Evolutionary conservation across 2,329 filamentous ascomycete genomes (phyloP).

Genomic region (Teratosphaeria viscida): DNA sequence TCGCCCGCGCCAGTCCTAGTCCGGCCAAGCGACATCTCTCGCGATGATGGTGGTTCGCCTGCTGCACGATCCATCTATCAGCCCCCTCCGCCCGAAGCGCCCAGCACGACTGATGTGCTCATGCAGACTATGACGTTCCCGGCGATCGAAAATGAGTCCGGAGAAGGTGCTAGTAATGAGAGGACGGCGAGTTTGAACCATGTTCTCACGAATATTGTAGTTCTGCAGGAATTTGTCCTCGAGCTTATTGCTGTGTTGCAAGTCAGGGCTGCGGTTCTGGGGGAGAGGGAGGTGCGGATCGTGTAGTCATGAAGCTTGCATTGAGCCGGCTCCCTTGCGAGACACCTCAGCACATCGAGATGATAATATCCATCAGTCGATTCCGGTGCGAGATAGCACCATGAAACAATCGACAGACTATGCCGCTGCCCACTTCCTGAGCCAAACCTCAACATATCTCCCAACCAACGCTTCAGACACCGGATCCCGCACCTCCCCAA

Average conservation of each 20-base stretch:
- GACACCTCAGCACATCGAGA: background rate
- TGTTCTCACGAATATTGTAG: conserved; percentile 40
- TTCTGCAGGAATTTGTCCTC: conserved; percentile 41
- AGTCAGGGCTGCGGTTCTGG: conserved; percentile 37
- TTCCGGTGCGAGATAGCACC: background rate
- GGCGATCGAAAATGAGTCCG: background rate
- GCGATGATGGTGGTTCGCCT: background rate
- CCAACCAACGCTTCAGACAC: conserved; percentile 12
- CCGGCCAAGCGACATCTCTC: conserved; percentile 1
- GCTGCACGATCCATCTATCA: conserved; percentile 17
- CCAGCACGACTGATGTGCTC: conserved; percentile 24
- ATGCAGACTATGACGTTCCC: conserved; percentile 22
- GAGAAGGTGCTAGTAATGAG: conserved; percentile 8
- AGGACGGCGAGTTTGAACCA: conserved; percentile 36
- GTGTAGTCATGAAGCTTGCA: background rate
- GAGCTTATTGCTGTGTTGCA: conserved; percentile 40
- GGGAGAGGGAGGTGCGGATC: conserved; percentile 29
- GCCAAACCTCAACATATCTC: conserved; percentile 15
- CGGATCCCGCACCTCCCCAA: conserved; percentile 8
- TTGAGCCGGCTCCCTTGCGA: background rate
- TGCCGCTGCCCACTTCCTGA: conserved; percentile 8
- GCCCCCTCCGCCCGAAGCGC: conserved; percentile 24
- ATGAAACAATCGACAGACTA: background rate
- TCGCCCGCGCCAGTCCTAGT: conserved; percentile 1
- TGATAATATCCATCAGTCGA: background rate